phyloP scores from a whole-genome alignment of 352 stramenopile species.

The Phytophthora agathidicida region DNA sequence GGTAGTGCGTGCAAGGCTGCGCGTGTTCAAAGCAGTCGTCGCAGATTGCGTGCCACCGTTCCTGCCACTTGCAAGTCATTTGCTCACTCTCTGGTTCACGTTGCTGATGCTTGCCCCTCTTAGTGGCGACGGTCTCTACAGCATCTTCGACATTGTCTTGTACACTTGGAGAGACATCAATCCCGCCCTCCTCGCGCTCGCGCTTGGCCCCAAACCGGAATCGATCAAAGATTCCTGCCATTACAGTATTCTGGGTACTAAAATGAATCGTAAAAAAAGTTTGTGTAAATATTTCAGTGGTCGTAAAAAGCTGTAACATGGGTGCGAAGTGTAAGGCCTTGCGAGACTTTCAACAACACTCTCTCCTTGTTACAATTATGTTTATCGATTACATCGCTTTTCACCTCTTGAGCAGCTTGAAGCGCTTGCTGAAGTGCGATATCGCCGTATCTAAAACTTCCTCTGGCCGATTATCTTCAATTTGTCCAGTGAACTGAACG shows the following conservation, averaged over 20 bases:
- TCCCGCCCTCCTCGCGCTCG: conserved; percentile 17
- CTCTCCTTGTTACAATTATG: too few relatives aligned
- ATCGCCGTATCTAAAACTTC: conserved; percentile 52
- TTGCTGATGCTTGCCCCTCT: conserved; percentile 19
- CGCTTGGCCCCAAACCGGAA: conserved; percentile 73
- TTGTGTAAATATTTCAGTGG: too few relatives aligned
- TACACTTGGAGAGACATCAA: background rate
- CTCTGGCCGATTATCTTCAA: conserved; percentile 66
- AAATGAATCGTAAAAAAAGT: too few relatives aligned
- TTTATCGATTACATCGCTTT: background rate
- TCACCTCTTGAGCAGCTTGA: conserved; percentile 26
- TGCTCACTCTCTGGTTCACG: conserved; percentile 4
- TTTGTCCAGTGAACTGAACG: conserved; percentile 55
- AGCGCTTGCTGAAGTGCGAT: conserved; percentile 40
- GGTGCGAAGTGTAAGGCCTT: too few relatives aligned
- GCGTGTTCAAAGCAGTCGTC: conserved; percentile 61
- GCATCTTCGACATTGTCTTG: background rate
- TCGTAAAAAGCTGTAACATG: too few relatives aligned
- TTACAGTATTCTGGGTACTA: too few relatives aligned
- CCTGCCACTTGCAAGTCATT: conserved; percentile 66
- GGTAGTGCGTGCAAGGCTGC: conserved; percentile 62
- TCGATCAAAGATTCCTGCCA: conserved; percentile 51
- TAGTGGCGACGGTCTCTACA: background rate
- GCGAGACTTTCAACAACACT: too few relatives aligned
- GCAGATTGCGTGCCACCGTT: conserved; percentile 85